Percentiles rank a stretch among this genome's conserved stretches.
phyloP scores from a whole-genome alignment of 2,329 filamentous ascomycete species.

The Gliomastix tumulicola region DNA sequence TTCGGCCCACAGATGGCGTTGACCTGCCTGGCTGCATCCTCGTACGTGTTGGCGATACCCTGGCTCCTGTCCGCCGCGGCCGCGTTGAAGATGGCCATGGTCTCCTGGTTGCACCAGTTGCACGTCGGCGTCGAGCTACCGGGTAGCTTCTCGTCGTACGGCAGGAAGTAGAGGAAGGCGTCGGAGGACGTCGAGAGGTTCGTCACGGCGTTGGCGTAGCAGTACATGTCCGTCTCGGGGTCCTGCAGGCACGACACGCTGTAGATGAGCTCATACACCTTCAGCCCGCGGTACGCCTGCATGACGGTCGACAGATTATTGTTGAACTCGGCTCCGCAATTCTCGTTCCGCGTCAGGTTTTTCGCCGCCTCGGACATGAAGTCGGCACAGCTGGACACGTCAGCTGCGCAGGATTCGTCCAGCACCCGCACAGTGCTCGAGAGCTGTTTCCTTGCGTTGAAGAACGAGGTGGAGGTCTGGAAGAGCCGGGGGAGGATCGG shows the following conservation, averaged over 20 bases:
- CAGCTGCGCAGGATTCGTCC: conserved; percentile 67
- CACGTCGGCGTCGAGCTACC: conserved; percentile 65
- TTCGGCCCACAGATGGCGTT: conserved; percentile 55
- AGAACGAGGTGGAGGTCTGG: conserved; percentile 79
- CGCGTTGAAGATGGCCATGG: conserved; percentile 73
- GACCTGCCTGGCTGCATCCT: conserved; percentile 63
- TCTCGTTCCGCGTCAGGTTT: conserved; percentile 52
- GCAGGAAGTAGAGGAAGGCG: conserved; percentile 78
- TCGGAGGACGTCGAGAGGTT: conserved; percentile 65
- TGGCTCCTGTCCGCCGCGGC: conserved; percentile 60
- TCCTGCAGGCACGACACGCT: conserved; percentile 73
- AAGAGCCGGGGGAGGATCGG: too few relatives aligned
- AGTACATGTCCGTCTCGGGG: conserved; percentile 59
- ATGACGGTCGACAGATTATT: conserved; percentile 62
- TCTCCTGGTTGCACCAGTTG: conserved; percentile 66
- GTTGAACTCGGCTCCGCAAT: conserved; percentile 67
- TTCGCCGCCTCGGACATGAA: conserved; percentile 60
- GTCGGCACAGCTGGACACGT: conserved; percentile 56
- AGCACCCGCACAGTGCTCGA: conserved; percentile 70
- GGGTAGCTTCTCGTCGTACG: conserved; percentile 67
- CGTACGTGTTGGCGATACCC: conserved; percentile 63
- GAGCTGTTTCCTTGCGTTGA: conserved; percentile 66
- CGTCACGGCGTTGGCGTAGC: conserved; percentile 77
- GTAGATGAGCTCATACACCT: conserved; percentile 73
- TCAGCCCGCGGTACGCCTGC: conserved; percentile 68